phyloP scores from a whole-genome alignment of 768 basidiomycete genomes.

The Tylopilus subfusipes region DNA sequence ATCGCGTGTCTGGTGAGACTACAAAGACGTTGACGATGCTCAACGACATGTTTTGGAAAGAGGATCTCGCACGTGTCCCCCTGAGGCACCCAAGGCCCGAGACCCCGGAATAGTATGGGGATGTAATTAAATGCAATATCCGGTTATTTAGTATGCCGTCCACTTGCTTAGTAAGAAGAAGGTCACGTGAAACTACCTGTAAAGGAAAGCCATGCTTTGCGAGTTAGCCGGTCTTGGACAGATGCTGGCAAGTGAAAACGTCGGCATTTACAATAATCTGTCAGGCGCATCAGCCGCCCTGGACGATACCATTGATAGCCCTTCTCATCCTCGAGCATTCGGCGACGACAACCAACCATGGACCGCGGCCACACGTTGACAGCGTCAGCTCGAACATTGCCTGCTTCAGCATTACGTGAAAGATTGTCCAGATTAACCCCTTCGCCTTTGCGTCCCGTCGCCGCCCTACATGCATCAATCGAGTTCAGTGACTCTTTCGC shows the following conservation, averaged over 20 bases:
- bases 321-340: not conserved
- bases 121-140: too few relatives aligned
- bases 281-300: not conserved
- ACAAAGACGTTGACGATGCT: constrained; percentile 68
- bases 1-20: constrained; percentile 82
- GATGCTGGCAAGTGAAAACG: too few relatives aligned
- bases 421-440: constrained; percentile 56
- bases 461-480: constrained; percentile 67
- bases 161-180: not conserved
- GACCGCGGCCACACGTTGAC: constrained; percentile 32
- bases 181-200: not conserved
- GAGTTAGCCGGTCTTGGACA: too few relatives aligned
- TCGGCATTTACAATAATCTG: not conserved
- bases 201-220: too few relatives aligned
- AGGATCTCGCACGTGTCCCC: not conserved
- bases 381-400: constrained; percentile 48
- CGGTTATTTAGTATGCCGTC: too few relatives aligned
- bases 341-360: constrained; percentile 23
- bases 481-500: constrained; percentile 46
- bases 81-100: not conserved
- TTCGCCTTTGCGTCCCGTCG: constrained; percentile 60
- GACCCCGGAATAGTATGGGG: not conserved
- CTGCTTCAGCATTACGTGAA: constrained; percentile 60
- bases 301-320: not conserved
- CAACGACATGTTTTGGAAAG: constrained; percentile 35